Evolutionary conservation across 345 rosid genomes (phyloP).

Genomic region (Aquilaria sinensis): DNA sequence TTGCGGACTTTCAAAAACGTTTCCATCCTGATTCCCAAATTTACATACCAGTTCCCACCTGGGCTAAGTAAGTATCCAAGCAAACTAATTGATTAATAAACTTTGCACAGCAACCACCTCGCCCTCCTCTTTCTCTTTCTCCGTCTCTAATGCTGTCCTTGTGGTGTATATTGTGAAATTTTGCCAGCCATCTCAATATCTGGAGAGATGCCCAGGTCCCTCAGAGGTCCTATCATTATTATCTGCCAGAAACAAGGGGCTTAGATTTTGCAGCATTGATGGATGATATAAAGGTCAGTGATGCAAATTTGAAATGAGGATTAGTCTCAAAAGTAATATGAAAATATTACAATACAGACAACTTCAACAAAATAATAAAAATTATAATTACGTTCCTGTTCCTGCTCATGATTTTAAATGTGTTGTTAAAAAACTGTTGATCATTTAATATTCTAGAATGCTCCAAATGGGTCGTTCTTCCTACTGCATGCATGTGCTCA

Average conservation of each 20-base stretch:
- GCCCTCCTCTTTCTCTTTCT: background rate
- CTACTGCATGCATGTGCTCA: slow-evolving; percentile 90
- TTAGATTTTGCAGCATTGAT: slow-evolving; percentile 77
- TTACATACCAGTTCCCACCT: slow-evolving; percentile 88
- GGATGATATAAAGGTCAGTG: slow-evolving; percentile 78
- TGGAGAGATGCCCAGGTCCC: slow-evolving; percentile 97
- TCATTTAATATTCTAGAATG: slow-evolving; percentile 44
- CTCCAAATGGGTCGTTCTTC: slow-evolving; percentile 89
- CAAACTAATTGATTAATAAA: background rate
- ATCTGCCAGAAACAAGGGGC: slow-evolving; percentile 80
- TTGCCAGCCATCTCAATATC: slow-evolving; percentile 90
- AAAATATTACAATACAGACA: no score
- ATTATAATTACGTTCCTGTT: background rate
- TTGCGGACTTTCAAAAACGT: slow-evolving; percentile 94
- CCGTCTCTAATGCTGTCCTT: slow-evolving; percentile 10
- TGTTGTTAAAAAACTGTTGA: background rate
- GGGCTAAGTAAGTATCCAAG: slow-evolving; percentile 73
- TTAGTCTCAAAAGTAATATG: no score
- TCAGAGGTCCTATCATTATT: slow-evolving; percentile 77
- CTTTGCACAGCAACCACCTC: background rate
- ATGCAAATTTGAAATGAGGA: background rate
- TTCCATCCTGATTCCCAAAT: slow-evolving; percentile 81
- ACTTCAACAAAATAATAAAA: no score
- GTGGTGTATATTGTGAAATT: slow-evolving; percentile 12
- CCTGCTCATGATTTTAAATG: slow-evolving; percentile 1